Evolutionary conservation across 352 stramenopile genomes (phyloP), one percentile per base, ranked within the genome.

Genomic region (Globisporangium iwayamae): DNA sequence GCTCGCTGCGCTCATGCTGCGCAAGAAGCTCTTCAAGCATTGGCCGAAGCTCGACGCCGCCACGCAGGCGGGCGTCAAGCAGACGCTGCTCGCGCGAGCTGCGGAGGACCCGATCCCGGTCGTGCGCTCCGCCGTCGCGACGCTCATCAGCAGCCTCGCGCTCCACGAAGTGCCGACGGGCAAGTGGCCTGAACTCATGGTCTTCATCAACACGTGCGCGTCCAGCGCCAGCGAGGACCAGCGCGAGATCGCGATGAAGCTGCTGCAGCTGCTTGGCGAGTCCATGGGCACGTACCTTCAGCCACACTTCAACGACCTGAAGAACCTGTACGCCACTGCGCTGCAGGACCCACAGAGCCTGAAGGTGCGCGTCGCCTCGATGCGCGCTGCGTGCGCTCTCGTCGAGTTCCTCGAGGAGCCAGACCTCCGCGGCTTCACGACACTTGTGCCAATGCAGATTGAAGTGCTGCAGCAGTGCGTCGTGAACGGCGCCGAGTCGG

Each of bases 21-120:
- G 94, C 64, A 98, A 98, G 79, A 96, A 97, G 69, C 87, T 99
- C 50, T 78, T 91, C 58, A 93, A 95, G 70, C 93, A 98, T 73
- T 98, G 96, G 78, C 71, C 79, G 28, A 96, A 96, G 70, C 88
- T 98, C 60, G 90, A 98, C 73, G 75, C 66, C 2, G 56, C 75
- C 2, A 88, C 81, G 28, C 90, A 96, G 71, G 72, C 71, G 2
- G 74, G 80, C 14, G 76, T 98, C 64, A 98, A 98, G 73, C 74
- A 93, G 69, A 81, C 90, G 72, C 73, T 99, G 43, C 80, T 98
- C 1, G 61, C 63, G 36, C 85, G 94, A 58, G 75, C 96, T 41
- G 82, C 80, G 34, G 85, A 91, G 53, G 94, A 99, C 75, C 81
- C 85, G 3, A 85, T 93, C 54, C 77, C 92, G 58, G 80, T 90